Percentiles rank a stretch among this genome's conserved stretches.
phyloP scores from a whole-genome alignment of 371 early-diverging fungal species.

The Zancudomyces culisetae region DNA sequence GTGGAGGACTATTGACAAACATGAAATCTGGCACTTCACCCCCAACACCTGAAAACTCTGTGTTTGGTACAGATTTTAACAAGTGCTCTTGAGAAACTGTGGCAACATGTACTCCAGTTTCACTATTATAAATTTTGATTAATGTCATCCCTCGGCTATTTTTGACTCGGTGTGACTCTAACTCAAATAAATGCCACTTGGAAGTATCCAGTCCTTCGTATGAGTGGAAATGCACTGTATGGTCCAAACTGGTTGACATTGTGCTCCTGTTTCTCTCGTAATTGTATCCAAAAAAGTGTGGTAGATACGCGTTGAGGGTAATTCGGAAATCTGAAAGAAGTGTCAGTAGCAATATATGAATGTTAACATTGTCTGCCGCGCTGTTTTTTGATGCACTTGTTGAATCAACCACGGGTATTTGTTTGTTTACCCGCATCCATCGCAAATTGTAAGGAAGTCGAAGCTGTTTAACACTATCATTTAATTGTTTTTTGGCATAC shows the following conservation, averaged over 20 bases:
- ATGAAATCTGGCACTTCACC: too few species aligned
- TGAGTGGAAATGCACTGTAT: background rate
- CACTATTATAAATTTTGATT: background rate
- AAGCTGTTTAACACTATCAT: background rate
- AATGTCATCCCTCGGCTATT: background rate
- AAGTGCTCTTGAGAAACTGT: background rate
- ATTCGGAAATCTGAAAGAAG: background rate
- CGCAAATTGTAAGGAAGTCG: background rate
- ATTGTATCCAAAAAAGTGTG: slow-evolving; percentile 1
- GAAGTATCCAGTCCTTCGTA: background rate
- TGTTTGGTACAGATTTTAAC: background rate
- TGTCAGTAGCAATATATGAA: background rate
- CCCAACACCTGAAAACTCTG: background rate
- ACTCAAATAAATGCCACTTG: background rate
- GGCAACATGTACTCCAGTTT: background rate
- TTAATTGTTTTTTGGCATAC: background rate
- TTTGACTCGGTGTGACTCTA: background rate
- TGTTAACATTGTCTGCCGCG: background rate
- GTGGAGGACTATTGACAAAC: background rate
- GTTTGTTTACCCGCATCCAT: background rate
- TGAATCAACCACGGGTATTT: too few species aligned
- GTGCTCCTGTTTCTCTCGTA: background rate
- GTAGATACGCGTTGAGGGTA: background rate
- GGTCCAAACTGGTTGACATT: background rate
- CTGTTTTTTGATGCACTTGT: too few species aligned